Evolutionary conservation across 805 yeast genomes (phyloP).

Genomic region (Starmerella cellae): DNA sequence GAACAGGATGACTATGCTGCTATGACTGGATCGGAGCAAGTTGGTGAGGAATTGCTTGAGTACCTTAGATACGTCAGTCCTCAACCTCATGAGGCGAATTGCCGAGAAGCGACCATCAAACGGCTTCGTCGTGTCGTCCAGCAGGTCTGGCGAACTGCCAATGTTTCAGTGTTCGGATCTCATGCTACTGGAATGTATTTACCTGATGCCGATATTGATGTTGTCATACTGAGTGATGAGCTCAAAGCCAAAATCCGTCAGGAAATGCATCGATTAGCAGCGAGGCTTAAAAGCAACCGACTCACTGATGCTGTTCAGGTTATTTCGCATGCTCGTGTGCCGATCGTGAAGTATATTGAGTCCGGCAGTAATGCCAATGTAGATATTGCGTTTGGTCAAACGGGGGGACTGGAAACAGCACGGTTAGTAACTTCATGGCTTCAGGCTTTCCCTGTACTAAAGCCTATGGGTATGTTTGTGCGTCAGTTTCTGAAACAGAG

Average conservation of each 20-base stretch:
- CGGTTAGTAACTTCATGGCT: conserved; percentile 65
- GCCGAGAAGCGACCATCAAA: conserved; percentile 52
- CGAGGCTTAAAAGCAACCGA: conserved; percentile 45
- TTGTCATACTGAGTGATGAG: conserved; percentile 46
- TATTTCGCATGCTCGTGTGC: conserved; percentile 81
- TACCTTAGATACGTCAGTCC: conserved; percentile 81
- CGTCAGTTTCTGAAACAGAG: conserved; percentile 76
- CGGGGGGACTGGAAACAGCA: conserved; percentile 75
- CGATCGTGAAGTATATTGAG: conserved; percentile 84
- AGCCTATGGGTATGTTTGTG: conserved; percentile 68
- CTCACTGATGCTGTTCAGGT: conserved; percentile 65
- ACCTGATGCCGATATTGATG: conserved; percentile 92
- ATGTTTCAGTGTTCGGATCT: conserved; percentile 81
- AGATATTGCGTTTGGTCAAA: conserved; percentile 80
- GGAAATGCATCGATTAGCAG: conserved; percentile 58
- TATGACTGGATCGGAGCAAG: conserved; percentile 55
- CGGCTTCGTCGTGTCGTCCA: conserved; percentile 42
- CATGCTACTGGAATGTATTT: conserved; percentile 84
- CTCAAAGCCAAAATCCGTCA: conserved; percentile 37
- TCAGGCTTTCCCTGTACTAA: conserved; percentile 54
- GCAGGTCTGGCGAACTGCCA: conserved; percentile 63
- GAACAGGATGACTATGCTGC: background rate
- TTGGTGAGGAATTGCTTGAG: conserved; percentile 71
- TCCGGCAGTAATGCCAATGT: conserved; percentile 55
- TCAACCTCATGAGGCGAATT: conserved; percentile 51